Evolutionary conservation across 2,329 filamentous ascomycete species (phyloP).

Genomic region (Nigrospora osmanthi): DNA sequence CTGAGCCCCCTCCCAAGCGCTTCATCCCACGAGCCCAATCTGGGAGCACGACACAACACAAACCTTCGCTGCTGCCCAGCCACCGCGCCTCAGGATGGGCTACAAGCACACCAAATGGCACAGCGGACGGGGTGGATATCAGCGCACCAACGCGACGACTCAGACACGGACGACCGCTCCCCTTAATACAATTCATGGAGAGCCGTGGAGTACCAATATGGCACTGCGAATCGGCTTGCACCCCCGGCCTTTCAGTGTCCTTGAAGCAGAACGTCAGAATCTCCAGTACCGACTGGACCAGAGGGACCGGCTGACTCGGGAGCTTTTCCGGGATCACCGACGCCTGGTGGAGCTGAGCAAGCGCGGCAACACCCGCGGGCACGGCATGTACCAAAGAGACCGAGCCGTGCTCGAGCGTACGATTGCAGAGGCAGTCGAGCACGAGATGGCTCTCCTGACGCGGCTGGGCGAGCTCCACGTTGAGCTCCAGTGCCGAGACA

Average conservation of each 20-base stretch:
- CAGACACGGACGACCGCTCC: too few species aligned
- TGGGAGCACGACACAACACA: too few species aligned
- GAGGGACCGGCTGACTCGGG: constrained; percentile 27
- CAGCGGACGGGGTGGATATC: too few species aligned
- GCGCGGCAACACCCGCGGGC: constrained; percentile 7
- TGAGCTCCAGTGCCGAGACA: constrained; percentile 37
- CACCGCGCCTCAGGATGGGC: too few species aligned
- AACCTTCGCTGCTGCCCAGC: too few species aligned
- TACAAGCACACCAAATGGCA: too few species aligned
- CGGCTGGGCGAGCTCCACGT: constrained; percentile 41
- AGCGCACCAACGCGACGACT: too few species aligned
- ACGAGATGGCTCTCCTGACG: constrained; percentile 35
- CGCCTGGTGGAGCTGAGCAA: constrained; percentile 23
- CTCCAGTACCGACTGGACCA: constrained; percentile 31
- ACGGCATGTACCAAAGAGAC: constrained; percentile 29
- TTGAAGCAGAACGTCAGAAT: constrained; percentile 39
- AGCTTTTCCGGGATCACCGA: constrained; percentile 30
- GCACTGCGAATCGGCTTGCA: constrained; percentile 11
- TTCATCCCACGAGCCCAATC: too few species aligned
- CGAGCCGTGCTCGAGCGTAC: constrained; percentile 30
- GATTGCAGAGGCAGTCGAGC: constrained; percentile 34
- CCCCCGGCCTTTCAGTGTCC: constrained; percentile 30
- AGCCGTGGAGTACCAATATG: too few species aligned
- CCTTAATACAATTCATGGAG: too few species aligned
- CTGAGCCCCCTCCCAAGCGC: too few species aligned